These are phyloP conservation scores for Heracleum sosnowskyi DNA, from an alignment of 129 eudicot genomes.

Conservation along the genomic window DNA sequence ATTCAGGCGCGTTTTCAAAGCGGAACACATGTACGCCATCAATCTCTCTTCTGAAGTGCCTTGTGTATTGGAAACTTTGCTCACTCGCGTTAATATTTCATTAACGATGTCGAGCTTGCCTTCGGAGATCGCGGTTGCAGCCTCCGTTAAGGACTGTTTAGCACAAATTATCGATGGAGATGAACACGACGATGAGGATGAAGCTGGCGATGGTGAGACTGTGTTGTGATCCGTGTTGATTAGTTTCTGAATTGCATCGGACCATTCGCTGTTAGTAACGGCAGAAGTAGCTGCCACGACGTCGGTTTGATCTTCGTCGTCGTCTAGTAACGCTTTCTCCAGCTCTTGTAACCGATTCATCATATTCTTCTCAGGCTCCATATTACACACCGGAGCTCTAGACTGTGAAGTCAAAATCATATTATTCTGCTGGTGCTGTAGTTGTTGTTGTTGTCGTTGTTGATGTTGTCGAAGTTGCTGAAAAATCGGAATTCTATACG, in stretches of 20 bases:
- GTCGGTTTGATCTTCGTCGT: conserved; percentile 17
- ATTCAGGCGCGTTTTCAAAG: conserved; percentile 54
- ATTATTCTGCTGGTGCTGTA: not conserved
- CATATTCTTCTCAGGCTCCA: conserved; percentile 37
- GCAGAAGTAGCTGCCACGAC: conserved; percentile 42
- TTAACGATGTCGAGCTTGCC: conserved; percentile 32
- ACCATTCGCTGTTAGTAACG: conserved; percentile 62
- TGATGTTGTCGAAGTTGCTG: conserved; percentile 23
- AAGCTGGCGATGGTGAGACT: conserved; percentile 67
- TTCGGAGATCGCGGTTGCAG: conserved; percentile 67
- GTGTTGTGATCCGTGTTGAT: conserved; percentile 32
- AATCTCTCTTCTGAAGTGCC: conserved; percentile 64
- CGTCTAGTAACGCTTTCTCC: conserved; percentile 65
- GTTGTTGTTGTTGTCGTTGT: not conserved
- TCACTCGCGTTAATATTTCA: conserved; percentile 52
- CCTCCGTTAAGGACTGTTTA: conserved; percentile 51
- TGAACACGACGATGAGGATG: conserved; percentile 74
- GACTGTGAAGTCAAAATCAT: not conserved
- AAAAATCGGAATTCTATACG: conserved; percentile 25
- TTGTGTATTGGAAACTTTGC: conserved; percentile 26
- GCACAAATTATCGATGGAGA: conserved; percentile 40
- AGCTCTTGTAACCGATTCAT: conserved; percentile 43
- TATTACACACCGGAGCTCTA: not conserved
- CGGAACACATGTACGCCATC: conserved; percentile 42
- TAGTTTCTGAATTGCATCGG: conserved; percentile 59